phyloP scores from a whole-genome alignment of 1,284 basidiomycete species.

The Cutaneotrichosporon sp. region DNA sequence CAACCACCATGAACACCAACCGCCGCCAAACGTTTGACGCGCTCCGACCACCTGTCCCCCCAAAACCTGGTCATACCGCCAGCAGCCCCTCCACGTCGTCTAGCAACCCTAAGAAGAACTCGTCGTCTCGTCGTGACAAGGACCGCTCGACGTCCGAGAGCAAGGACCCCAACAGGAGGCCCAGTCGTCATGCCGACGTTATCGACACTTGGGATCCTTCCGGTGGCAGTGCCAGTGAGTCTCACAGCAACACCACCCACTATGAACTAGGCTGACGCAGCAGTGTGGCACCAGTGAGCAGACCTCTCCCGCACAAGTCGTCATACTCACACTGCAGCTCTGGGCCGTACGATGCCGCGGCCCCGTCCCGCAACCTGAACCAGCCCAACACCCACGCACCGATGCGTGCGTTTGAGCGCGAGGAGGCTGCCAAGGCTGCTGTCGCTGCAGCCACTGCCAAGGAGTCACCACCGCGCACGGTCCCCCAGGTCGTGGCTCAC shows the following conservation, averaged over 20 bases:
- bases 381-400: constrained; percentile 42
- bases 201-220: constrained; percentile 54
- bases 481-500: background rate
- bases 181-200: constrained; percentile 50
- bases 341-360: constrained; percentile 53
- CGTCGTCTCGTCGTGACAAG: constrained; percentile 4
- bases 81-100: constrained; percentile 16
- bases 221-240: constrained; percentile 51
- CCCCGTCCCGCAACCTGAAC: constrained; percentile 50
- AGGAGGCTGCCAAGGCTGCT: constrained; percentile 4
- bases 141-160: background rate
- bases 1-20: background rate
- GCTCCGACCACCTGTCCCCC: constrained; percentile 3
- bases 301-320: background rate
- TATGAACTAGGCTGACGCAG: constrained; percentile 13
- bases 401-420: constrained; percentile 46
- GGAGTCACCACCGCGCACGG: constrained; percentile 17
- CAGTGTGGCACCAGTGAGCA: constrained; percentile 53
- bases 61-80: background rate
- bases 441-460: background rate
- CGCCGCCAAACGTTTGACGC: background rate
- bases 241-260: too few relatives aligned
- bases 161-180: constrained; percentile 45
- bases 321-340: constrained; percentile 30
- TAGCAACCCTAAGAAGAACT: constrained; percentile 20